Percentiles rank a stretch among this genome's conserved stretches.
Conservation (phyloP, 495 filamentous ascomycete species). For the Penicillium samsonianum region DNA sequence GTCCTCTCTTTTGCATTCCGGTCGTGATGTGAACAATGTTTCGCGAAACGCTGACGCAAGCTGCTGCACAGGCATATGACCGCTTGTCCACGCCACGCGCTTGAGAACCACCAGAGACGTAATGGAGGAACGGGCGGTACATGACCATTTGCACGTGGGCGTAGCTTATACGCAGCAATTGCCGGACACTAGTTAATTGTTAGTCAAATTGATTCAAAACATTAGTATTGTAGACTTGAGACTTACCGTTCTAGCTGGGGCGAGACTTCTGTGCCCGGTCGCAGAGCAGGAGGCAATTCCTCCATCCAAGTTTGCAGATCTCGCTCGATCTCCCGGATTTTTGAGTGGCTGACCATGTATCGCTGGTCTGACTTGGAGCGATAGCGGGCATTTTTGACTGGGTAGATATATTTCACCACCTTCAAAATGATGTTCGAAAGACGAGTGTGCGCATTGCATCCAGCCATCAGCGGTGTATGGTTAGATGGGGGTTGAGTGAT, state of each 20-base stretch:
- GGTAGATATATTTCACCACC: constrained; percentile 87
- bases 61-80: constrained; percentile 89
- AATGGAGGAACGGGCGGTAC: constrained; percentile 94
- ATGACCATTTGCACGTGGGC: constrained; percentile 94
- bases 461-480: constrained; percentile 71
- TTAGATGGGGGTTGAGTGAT: constrained; percentile 77
- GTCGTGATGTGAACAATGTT: constrained; percentile 92
- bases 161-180: constrained; percentile 82
- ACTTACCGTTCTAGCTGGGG: constrained; percentile 74
- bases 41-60: constrained; percentile 85
- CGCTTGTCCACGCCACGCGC: constrained; percentile 76
- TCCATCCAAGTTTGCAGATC: constrained; percentile 87
- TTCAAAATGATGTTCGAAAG: constrained; percentile 79
- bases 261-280: constrained; percentile 72
- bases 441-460: constrained; percentile 80
- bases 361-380: constrained; percentile 55
- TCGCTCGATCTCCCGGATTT: constrained; percentile 85
- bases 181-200: constrained; percentile 64
- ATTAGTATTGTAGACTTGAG: neutral
- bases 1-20: constrained; percentile 80
- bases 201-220: neutral
- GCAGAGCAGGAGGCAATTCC: constrained; percentile 69
- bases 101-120: constrained; percentile 72
- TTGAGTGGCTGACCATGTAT: constrained; percentile 86
- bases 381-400: constrained; percentile 66